A percentile compares a stretch with the other conserved stretches of the same genome.
Evolutionary conservation across 1,284 basidiomycete genomes (phyloP).

Genomic region (Cutaneotrichosporon spelunceum): DNA sequence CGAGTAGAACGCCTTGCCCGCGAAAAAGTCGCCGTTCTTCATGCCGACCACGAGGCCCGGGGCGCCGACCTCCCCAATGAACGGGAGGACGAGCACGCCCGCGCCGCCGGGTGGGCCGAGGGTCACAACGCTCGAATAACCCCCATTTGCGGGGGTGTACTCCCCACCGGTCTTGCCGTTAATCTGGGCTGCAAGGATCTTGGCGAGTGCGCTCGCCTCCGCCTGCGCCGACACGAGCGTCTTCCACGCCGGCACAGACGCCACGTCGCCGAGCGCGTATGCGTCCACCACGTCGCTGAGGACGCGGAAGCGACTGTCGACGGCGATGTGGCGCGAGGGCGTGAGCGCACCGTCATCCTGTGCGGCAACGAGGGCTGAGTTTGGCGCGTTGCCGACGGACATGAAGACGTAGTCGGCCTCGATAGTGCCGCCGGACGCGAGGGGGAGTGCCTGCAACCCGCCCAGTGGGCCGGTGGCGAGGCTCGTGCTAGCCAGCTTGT

Average conservation of each 20-base stretch:
- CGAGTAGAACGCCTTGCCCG: conserved; percentile 27
- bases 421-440: conserved; percentile 40
- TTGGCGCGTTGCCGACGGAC: conserved; percentile 51
- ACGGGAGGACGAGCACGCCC: conserved; percentile 29
- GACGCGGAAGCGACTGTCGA: conserved; percentile 44
- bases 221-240: conserved; percentile 30
- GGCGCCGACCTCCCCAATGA: conserved; percentile 28
- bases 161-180: conserved; percentile 30
- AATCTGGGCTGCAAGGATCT: conserved; percentile 36
- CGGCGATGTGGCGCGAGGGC: conserved; percentile 37
- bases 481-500: conserved; percentile 21
- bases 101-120: conserved; percentile 33
- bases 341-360: conserved; percentile 43
- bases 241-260: conserved; percentile 37
- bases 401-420: conserved; percentile 53
- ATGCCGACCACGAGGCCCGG: conserved; percentile 33
- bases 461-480: conserved; percentile 25
- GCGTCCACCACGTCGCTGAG: conserved; percentile 23
- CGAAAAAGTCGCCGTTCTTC: conserved; percentile 35
- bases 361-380: conserved; percentile 41
- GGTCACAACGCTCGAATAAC: conserved; percentile 34
- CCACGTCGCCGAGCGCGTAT: conserved; percentile 48
- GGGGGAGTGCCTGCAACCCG: conserved; percentile 35
- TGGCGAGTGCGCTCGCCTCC: conserved; percentile 22
- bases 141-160: conserved; percentile 32